These are phyloP conservation scores for Kwoniella sp. DNA, from an alignment of 768 basidiomycete species.

Conservation along the genomic window DNA sequence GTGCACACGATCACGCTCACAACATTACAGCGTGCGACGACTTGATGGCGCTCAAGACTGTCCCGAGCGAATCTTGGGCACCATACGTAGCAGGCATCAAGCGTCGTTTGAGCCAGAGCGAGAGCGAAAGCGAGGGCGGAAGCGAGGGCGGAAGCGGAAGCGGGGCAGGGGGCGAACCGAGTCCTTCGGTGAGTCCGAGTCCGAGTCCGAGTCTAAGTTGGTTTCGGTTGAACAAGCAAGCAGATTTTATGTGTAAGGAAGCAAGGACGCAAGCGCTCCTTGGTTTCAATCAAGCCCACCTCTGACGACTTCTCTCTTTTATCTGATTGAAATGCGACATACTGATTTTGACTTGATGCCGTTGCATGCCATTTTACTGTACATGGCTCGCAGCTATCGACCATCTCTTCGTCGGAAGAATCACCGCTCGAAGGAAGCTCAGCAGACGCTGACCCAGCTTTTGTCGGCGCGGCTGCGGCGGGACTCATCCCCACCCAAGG, in stretches of 20 bases:
- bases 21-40: slow-evolving; percentile 14
- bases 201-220: background rate
- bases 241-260: too few species aligned
- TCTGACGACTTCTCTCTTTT: too few species aligned
- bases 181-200: slow-evolving; percentile 5
- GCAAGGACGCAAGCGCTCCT: too few species aligned
- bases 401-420: slow-evolving; percentile 4
- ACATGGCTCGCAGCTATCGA: slow-evolving; percentile 1
- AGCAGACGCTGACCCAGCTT: too few species aligned
- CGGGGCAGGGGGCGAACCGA: background rate
- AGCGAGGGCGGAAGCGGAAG: background rate
- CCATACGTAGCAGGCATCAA: slow-evolving; percentile 13
- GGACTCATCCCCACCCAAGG: background rate
- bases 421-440: slow-evolving; percentile 12
- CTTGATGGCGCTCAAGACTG: slow-evolving; percentile 10
- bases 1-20: background rate
- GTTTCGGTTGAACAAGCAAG: too few species aligned
- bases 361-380: too few species aligned
- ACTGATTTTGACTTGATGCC: too few species aligned
- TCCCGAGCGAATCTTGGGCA: slow-evolving; percentile 15
- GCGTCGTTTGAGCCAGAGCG: slow-evolving; percentile 1
- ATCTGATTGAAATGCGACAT: too few species aligned
- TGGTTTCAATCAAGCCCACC: too few species aligned
- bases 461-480: too few species aligned
- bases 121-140: background rate